phyloP scores from a whole-genome alignment of 345 rosid genomes.

The Ceriops zippeliana region DNA sequence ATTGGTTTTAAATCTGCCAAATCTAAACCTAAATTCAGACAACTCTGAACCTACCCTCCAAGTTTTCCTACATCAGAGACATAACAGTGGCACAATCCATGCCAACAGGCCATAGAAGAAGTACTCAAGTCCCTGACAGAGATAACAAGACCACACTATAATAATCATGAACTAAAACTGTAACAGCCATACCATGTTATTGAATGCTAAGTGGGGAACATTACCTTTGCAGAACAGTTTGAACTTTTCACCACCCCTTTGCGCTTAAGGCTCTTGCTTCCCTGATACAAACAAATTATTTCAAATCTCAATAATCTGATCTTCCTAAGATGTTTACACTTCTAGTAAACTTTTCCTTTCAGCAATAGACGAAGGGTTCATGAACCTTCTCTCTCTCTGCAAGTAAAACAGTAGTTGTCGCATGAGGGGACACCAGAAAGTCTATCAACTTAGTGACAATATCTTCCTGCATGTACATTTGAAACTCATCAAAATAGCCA shows the following conservation, averaged over 20 bases:
- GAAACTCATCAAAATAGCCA: neutral
- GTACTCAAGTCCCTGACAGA: too few relatives aligned
- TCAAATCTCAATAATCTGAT: slow-evolving; percentile 1
- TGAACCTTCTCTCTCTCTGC: slow-evolving; percentile 69
- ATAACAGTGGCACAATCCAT: too few relatives aligned
- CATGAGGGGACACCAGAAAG: slow-evolving; percentile 78
- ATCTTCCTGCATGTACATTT: slow-evolving; percentile 64
- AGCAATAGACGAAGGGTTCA: neutral
- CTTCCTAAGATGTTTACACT: neutral
- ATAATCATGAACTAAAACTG: too few relatives aligned
- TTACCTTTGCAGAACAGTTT: slow-evolving; percentile 62
- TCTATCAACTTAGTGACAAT: slow-evolving; percentile 58
- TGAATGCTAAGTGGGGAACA: neutral
- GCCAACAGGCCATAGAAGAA: too few relatives aligned
- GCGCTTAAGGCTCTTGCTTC: slow-evolving; percentile 64
- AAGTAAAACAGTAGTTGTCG: slow-evolving; percentile 55
- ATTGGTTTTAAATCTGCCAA: too few relatives aligned
- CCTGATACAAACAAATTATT: slow-evolving; percentile 34
- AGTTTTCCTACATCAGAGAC: too few relatives aligned
- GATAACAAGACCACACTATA: too few relatives aligned
- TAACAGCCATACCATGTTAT: neutral
- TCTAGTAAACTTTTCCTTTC: neutral
- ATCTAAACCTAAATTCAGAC: too few relatives aligned
- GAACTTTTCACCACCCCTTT: slow-evolving; percentile 55
- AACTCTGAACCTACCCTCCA: too few relatives aligned